phyloP scores from a whole-genome alignment of 2,329 filamentous ascomycete species.

The Penicillium fuscoglaucum region DNA sequence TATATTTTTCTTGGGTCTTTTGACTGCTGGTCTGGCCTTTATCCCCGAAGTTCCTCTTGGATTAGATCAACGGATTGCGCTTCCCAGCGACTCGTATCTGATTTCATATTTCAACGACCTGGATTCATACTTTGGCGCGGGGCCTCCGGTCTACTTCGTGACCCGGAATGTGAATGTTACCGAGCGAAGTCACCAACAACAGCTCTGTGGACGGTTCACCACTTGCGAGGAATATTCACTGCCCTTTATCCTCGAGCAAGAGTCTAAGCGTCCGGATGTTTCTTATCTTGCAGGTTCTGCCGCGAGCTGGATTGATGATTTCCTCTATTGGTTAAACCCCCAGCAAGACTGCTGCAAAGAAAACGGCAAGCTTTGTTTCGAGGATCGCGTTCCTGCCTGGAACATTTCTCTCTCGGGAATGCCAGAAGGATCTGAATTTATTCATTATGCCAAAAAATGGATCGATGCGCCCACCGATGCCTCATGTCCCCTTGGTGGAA shows the following conservation, averaged over 20 bases:
- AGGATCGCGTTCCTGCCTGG: slow-evolving; percentile 74
- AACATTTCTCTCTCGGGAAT: slow-evolving; percentile 87
- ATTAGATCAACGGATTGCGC: slow-evolving; percentile 89
- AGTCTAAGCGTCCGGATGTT: slow-evolving; percentile 82
- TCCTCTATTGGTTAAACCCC: slow-evolving; percentile 94
- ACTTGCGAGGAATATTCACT: slow-evolving; percentile 82
- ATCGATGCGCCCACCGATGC: slow-evolving; percentile 75
- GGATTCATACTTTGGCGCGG: slow-evolving; percentile 86
- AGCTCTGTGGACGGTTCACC: slow-evolving; percentile 87
- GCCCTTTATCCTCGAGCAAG: slow-evolving; percentile 87
- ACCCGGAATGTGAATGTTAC: slow-evolving; percentile 79
- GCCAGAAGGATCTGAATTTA: slow-evolving; percentile 90
- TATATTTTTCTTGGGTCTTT: slow-evolving; percentile 79
- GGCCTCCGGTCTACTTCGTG: slow-evolving; percentile 95
- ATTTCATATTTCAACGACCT: slow-evolving; percentile 97
- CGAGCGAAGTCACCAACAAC: slow-evolving; percentile 71
- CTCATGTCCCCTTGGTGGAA: slow-evolving; percentile 82
- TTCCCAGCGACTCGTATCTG: slow-evolving; percentile 90
- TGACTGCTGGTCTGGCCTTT: slow-evolving; percentile 80
- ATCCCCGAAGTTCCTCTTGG: slow-evolving; percentile 83
- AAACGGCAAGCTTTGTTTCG: slow-evolving; percentile 72
- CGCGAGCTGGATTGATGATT: slow-evolving; percentile 96
- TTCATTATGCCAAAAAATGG: slow-evolving; percentile 82
- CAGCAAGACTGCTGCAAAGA: slow-evolving; percentile 75
- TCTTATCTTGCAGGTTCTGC: slow-evolving; percentile 87